Evolutionary conservation across 1,139 yeast species (phyloP).

Genomic region (Saccharomycopsis hybrid): DNA sequence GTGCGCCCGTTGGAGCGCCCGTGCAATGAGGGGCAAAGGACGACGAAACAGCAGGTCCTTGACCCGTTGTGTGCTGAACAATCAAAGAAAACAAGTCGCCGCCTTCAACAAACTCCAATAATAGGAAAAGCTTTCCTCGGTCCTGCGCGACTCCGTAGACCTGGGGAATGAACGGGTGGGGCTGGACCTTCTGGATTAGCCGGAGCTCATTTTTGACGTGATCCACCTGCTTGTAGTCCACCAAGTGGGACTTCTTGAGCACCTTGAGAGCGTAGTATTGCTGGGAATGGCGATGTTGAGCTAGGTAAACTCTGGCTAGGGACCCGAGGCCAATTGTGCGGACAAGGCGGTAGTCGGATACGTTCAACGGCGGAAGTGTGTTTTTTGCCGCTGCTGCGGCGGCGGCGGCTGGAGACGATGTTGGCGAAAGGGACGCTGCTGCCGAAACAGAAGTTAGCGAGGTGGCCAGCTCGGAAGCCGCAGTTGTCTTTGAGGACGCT

Average conservation of each 20-base stretch:
- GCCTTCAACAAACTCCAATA: conserved; percentile 36
- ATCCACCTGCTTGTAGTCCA: conserved; percentile 5
- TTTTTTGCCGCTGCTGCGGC: not conserved
- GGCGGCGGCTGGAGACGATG: too few relatives aligned
- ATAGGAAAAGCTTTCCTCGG: conserved; percentile 30
- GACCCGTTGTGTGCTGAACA: not conserved
- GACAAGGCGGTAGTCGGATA: conserved; percentile 4
- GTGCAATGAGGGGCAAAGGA: too few relatives aligned
- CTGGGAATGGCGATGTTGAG: not conserved
- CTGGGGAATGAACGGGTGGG: conserved; percentile 7
- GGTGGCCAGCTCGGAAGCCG: too few relatives aligned
- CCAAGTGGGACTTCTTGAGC: conserved; percentile 1
- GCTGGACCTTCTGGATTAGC: not conserved
- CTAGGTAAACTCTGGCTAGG: conserved; percentile 13
- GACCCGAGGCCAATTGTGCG: conserved; percentile 17
- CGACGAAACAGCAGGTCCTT: too few relatives aligned
- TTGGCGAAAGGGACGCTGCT: too few relatives aligned
- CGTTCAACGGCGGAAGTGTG: not conserved
- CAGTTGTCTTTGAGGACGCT: too few relatives aligned
- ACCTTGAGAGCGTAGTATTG: conserved; percentile 10
- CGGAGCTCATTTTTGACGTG: conserved; percentile 11
- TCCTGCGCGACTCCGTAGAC: conserved; percentile 22
- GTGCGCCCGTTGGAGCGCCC: too few relatives aligned
- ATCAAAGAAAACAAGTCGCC: conserved; percentile 16
- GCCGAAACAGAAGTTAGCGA: too few relatives aligned